Conservation (phyloP, 352 stramenopile species). For the Nothophytophthora sp. region DNA sequence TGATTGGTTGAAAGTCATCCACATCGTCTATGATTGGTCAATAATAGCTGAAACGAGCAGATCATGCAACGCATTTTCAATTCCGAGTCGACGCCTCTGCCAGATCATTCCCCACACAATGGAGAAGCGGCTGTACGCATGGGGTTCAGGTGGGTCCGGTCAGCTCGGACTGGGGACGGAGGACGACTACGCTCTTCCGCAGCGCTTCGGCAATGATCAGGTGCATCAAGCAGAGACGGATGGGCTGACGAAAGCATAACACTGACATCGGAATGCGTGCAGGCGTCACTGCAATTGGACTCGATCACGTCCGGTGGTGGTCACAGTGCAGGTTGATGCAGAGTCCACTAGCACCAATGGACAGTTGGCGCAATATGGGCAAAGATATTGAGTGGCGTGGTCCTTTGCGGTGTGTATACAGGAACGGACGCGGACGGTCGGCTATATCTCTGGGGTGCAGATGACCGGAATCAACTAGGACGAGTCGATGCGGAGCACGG, state of each 20-base stretch:
- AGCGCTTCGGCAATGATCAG: slow-evolving; percentile 27
- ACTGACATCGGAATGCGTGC: not conserved
- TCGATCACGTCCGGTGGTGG: slow-evolving; percentile 62
- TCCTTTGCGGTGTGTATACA: slow-evolving; percentile 6
- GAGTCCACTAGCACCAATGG: not conserved
- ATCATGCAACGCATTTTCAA: no score
- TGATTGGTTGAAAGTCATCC: not conserved
- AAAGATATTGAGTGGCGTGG: not conserved
- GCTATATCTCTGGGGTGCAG: slow-evolving; percentile 74
- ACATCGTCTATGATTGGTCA: slow-evolving; percentile 2
- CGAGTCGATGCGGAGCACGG: slow-evolving; percentile 1
- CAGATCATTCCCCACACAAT: slow-evolving; percentile 2
- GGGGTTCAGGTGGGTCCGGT: slow-evolving; percentile 65
- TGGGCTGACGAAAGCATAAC: not conserved
- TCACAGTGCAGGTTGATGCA: slow-evolving; percentile 59
- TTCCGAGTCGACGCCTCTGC: not conserved
- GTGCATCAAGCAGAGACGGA: slow-evolving; percentile 1
- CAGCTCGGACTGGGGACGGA: slow-evolving; percentile 62
- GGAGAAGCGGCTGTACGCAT: slow-evolving; percentile 41
- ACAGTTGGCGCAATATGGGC: no score
- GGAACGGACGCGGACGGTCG: slow-evolving; percentile 22
- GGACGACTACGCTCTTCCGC: slow-evolving; percentile 59
- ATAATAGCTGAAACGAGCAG: not conserved
- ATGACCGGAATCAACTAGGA: slow-evolving; percentile 58
- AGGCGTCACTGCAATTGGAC: slow-evolving; percentile 28